These are phyloP conservation scores for Suillus subalutaceus DNA, from an alignment of 768 basidiomycete species.

Conservation along the genomic window DNA sequence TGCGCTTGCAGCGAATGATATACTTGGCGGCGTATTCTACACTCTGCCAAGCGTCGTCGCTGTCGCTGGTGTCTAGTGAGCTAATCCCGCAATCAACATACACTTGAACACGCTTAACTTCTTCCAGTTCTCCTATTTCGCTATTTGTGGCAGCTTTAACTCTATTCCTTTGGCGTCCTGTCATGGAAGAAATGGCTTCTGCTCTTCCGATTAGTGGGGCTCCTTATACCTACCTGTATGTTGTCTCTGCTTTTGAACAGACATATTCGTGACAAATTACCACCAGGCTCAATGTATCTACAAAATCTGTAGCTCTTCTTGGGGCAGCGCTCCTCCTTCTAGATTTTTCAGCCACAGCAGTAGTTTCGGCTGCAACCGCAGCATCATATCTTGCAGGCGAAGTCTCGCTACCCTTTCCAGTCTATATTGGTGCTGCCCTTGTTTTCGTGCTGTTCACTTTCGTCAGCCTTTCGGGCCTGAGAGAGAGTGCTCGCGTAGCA, in stretches of 20 bases:
- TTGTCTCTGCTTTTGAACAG: constrained; percentile 3
- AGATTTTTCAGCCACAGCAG: constrained; percentile 69
- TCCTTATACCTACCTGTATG: constrained; percentile 71
- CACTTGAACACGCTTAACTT: neutral
- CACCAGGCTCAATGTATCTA: constrained; percentile 60
- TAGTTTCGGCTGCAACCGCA: constrained; percentile 76
- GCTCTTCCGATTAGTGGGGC: constrained; percentile 72
- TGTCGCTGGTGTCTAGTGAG: constrained; percentile 65
- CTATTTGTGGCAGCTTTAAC: constrained; percentile 63
- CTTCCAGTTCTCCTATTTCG: constrained; percentile 64
- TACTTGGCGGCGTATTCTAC: constrained; percentile 72
- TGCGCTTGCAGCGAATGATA: constrained; percentile 67
- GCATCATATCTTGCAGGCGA: constrained; percentile 69
- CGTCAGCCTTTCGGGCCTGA: constrained; percentile 59
- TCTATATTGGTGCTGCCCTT: constrained; percentile 53
- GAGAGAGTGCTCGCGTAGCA: constrained; percentile 65
- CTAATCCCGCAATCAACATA: constrained; percentile 10
- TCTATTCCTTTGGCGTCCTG: constrained; percentile 71
- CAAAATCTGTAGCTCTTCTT: constrained; percentile 63
- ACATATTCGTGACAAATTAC: neutral
- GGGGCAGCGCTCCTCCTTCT: constrained; percentile 69
- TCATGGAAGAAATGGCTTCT: constrained; percentile 73
- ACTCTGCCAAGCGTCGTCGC: constrained; percentile 67
- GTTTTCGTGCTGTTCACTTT: constrained; percentile 56
- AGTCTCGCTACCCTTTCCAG: constrained; percentile 57